Evolutionary conservation across 768 basidiomycete species (phyloP).

Genomic region (Pleurotus ostreatus): DNA sequence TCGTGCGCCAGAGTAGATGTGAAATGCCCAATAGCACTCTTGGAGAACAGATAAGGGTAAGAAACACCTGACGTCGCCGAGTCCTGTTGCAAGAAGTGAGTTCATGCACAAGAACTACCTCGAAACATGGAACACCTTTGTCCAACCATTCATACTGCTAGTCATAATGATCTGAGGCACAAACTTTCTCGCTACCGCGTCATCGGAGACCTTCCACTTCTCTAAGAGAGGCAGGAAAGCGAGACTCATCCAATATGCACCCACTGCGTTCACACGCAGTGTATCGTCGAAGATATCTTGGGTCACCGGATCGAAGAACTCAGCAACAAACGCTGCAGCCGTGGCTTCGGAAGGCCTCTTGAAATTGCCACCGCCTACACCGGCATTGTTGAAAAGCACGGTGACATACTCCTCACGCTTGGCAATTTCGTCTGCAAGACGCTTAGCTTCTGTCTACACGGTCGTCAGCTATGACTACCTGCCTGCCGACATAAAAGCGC

Average conservation of each 20-base stretch:
- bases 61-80: slow-evolving; percentile 33
- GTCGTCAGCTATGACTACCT: not conserved
- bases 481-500: not conserved
- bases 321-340: slow-evolving; percentile 33
- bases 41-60: slow-evolving; percentile 45
- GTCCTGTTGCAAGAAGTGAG: slow-evolving; percentile 23
- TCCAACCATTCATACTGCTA: slow-evolving; percentile 50
- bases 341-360: slow-evolving; percentile 21
- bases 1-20: slow-evolving; percentile 46
- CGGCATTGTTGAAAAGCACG: slow-evolving; percentile 48
- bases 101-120: not conserved
- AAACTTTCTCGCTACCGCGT: slow-evolving; percentile 28
- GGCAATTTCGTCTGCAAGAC: slow-evolving; percentile 35
- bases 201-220: slow-evolving; percentile 34
- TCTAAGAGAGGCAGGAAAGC: slow-evolving; percentile 51
- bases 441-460: slow-evolving; percentile 36
- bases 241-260: slow-evolving; percentile 52
- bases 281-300: slow-evolving; percentile 32
- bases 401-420: slow-evolving; percentile 36
- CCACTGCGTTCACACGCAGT: slow-evolving; percentile 35
- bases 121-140: slow-evolving; percentile 27
- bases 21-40: slow-evolving; percentile 43
- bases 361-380: slow-evolving; percentile 27
- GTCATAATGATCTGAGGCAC: slow-evolving; percentile 48
- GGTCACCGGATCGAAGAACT: slow-evolving; percentile 34